Percentiles rank a stretch among this genome's conserved stretches.
Evolutionary conservation across 2,329 filamentous ascomycete species (phyloP).

Genomic region (Cladosporium halotolerans): DNA sequence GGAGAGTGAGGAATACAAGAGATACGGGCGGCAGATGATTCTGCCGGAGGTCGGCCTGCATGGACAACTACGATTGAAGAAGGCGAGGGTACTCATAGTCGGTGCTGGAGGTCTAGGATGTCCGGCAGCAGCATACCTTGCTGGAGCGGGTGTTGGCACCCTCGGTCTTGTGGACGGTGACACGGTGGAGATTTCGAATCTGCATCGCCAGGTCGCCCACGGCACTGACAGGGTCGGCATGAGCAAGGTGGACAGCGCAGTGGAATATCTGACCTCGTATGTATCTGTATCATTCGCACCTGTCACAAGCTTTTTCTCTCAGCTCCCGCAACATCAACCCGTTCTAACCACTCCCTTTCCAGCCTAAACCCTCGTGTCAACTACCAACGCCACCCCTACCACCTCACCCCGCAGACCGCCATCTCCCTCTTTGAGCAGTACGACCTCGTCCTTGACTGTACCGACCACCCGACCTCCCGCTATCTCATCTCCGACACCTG

Average conservation of each 20-base stretch:
- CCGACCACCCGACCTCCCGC: constrained; percentile 83
- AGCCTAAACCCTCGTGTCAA: constrained; percentile 67
- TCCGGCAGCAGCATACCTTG: constrained; percentile 86
- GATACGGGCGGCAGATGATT: constrained; percentile 89
- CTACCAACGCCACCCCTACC: constrained; percentile 57
- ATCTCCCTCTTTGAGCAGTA: constrained; percentile 61
- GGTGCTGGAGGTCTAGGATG: constrained; percentile 88
- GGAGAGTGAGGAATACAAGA: constrained; percentile 64
- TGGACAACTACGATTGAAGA: constrained; percentile 69
- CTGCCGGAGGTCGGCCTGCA: constrained; percentile 72
- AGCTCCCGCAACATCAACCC: not conserved
- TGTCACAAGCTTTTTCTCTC: not conserved
- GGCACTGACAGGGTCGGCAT: constrained; percentile 62
- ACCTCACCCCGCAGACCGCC: constrained; percentile 65
- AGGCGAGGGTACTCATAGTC: constrained; percentile 68
- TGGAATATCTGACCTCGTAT: constrained; percentile 38
- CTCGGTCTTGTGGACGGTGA: constrained; percentile 85
- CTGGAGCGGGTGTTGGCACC: constrained; percentile 77
- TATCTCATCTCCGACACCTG: constrained; percentile 91
- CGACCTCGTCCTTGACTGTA: constrained; percentile 87
- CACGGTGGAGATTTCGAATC: constrained; percentile 77
- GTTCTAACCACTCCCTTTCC: not conserved
- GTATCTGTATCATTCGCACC: constrained; percentile 19
- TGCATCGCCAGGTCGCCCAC: constrained; percentile 88
- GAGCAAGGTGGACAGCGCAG: constrained; percentile 71